A percentile compares a stretch with the other conserved stretches of the same genome.
These are phyloP conservation scores for Glebionis coronaria DNA, from an alignment of 129 eudicot genomes.

Conservation along the genomic window DNA sequence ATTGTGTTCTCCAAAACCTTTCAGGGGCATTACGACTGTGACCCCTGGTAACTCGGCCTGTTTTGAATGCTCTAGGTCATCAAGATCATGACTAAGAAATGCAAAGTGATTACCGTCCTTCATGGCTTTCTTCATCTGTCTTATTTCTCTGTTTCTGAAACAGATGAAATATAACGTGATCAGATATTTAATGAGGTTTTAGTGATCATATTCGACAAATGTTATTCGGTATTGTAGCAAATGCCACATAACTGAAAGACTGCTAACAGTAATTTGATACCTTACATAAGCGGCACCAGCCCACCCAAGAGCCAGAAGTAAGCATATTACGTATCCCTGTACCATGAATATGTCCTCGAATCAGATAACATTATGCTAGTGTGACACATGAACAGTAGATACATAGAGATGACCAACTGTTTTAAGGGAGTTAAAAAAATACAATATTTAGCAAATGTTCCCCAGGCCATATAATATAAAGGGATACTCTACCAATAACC, in stretches of 20 bases:
- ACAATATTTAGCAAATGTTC: slow-evolving; percentile 3
- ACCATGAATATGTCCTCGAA: slow-evolving; percentile 19
- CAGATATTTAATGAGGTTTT: slow-evolving; percentile 1
- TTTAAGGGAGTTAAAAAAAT: background rate
- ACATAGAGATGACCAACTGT: background rate
- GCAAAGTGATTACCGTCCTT: slow-evolving; percentile 73
- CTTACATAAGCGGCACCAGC: slow-evolving; percentile 96
- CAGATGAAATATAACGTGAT: background rate
- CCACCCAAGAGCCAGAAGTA: slow-evolving; percentile 89
- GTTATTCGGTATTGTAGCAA: slow-evolving; percentile 1
- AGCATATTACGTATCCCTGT: slow-evolving; percentile 89
- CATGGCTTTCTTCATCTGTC: slow-evolving; percentile 58
- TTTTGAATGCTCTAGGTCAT: slow-evolving; percentile 82
- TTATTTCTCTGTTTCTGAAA: slow-evolving; percentile 81
- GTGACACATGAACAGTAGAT: slow-evolving; percentile 6
- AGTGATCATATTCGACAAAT: background rate
- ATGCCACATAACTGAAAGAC: slow-evolving; percentile 9
- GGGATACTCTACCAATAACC: slow-evolving; percentile 2
- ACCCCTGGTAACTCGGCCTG: slow-evolving; percentile 90
- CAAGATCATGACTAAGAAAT: slow-evolving; percentile 64
- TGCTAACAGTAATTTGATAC: slow-evolving; percentile 34
- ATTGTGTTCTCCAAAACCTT: slow-evolving; percentile 98
- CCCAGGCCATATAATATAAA: background rate
- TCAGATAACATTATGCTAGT: background rate
- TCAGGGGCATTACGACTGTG: slow-evolving; percentile 96